These are phyloP conservation scores for Bonia amplexicaulis DNA, from an alignment of 176 grass and related monocot genomes.

Conservation along the genomic window DNA sequence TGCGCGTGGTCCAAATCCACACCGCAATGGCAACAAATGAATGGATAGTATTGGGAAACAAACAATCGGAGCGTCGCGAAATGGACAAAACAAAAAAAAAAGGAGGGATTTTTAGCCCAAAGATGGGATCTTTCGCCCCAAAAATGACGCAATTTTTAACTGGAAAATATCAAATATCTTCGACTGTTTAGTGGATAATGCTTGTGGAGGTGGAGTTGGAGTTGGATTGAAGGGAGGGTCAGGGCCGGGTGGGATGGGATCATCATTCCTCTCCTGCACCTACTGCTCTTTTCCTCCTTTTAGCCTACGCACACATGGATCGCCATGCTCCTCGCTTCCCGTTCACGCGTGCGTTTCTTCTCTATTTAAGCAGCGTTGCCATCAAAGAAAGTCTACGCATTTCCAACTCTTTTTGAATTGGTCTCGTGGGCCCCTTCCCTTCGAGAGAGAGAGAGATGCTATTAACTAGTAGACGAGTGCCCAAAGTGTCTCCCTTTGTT, in stretches of 20 bases:
- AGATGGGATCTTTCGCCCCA: neutral
- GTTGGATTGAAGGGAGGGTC: slow-evolving; percentile 95
- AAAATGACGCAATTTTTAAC: slow-evolving; percentile 26
- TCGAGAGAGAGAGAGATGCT: neutral
- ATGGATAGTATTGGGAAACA: neutral
- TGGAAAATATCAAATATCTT: slow-evolving; percentile 15
- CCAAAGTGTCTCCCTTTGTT: neutral
- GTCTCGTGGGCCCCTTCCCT: neutral
- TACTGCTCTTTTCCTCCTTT: neutral
- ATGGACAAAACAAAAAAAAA: slow-evolving; percentile 6
- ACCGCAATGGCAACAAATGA: slow-evolving; percentile 1
- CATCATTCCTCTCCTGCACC: slow-evolving; percentile 24
- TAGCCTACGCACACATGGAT: slow-evolving; percentile 17
- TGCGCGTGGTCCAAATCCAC: slow-evolving; percentile 39
- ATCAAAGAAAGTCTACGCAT: neutral
- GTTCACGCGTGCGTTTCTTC: slow-evolving; percentile 27
- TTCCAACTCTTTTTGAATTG: neutral
- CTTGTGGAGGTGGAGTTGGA: slow-evolving; percentile 71
- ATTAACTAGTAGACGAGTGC: neutral
- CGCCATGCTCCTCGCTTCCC: slow-evolving; percentile 36
- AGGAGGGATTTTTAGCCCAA: slow-evolving; percentile 10
- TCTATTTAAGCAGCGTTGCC: slow-evolving; percentile 14
- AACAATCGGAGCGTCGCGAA: neutral
- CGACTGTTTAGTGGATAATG: slow-evolving; percentile 20
- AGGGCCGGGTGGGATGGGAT: slow-evolving; percentile 30